Evolutionary conservation across 106 monocot species (phyloP), one percentile per base, ranked within the genome.

Genomic region (Posidonia australis): DNA sequence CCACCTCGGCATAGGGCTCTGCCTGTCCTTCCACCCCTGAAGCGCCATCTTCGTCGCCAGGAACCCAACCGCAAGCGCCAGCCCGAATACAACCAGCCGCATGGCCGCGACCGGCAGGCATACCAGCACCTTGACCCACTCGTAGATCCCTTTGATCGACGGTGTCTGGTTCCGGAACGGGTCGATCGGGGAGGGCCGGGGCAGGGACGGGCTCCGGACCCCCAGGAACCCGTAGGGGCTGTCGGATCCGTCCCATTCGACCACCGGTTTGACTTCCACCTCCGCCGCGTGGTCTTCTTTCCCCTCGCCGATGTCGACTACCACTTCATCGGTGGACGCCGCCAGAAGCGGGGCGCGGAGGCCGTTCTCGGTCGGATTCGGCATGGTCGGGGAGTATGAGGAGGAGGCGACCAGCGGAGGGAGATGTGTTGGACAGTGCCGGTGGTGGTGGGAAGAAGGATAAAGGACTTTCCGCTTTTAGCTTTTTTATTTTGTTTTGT

Each of bases 101-200:
- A 74, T 44, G 12, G 63, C 44, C 26, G 72, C 86, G 28, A 86
- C 6, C 5, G 94, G 94, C 9, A 80, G 5, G 46, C 60, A 78
- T 16, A 94, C 44, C 46, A 82, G 46, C 26, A 71, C 57, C 84
- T 86, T 90, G 23, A 47, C 29, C 75, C 77, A 84, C 76, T 78
- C 86, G 70, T 90, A 90, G 9, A 72, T 20, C 46, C 86, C 86
- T 14, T 44, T 46, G 32, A 86, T 43, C 14, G 10, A 23, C 44
- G 79, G 84, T 29, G 94, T 87, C 54, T 77, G 77, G 66, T 94
- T 94, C n/a, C 82, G 68, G 84, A 94, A 94, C 13, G 94, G 94
- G 21, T 94, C 86, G 42, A 78, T 41, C 20, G 90, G 60, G 69
- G 52, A 78, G 12, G 64, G 70, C 52, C 29, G 70, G 13, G 73